Conservation (phyloP, 768 basidiomycete genomes). For the Ramaria sp. region DNA sequence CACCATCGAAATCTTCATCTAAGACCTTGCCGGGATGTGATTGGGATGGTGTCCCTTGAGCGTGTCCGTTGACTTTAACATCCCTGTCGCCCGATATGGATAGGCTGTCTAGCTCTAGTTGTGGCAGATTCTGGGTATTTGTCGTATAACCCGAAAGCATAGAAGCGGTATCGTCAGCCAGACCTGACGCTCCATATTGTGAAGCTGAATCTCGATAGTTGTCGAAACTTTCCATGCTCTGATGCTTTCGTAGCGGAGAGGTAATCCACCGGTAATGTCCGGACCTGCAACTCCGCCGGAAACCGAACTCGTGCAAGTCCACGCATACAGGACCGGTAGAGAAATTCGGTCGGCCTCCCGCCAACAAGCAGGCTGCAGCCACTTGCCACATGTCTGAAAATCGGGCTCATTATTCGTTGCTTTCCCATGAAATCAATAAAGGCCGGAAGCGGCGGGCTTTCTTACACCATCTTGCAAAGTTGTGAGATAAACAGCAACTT, state of each 20-base stretch:
- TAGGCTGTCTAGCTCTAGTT: conserved; percentile 14
- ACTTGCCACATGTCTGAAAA: no score
- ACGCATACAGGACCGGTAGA: no score
- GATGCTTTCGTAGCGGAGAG: not conserved
- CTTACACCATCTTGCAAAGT: no score
- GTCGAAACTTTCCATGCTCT: conserved; percentile 11
- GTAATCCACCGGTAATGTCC: not conserved
- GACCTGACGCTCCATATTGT: conserved; percentile 15
- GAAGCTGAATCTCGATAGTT: conserved; percentile 15
- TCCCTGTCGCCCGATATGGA: conserved; percentile 8
- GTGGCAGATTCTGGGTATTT: conserved; percentile 9
- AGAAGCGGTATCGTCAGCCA: conserved; percentile 17
- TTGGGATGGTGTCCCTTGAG: conserved; percentile 13
- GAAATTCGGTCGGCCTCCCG: no score
- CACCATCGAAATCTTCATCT: conserved; percentile 85
- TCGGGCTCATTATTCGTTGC: no score
- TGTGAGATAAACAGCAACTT: no score
- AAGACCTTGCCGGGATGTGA: conserved; percentile 22
- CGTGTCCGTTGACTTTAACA: not conserved
- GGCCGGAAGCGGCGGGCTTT: no score
- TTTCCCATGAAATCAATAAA: no score
- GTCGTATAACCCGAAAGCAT: conserved; percentile 18
- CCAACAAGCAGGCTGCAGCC: no score
- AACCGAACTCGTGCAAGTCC: no score
- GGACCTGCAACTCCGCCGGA: not conserved